Evolutionary conservation across 345 rosid genomes (phyloP), one percentile per base, ranked within the genome.

Genomic region (Physaria fendleri): DNA sequence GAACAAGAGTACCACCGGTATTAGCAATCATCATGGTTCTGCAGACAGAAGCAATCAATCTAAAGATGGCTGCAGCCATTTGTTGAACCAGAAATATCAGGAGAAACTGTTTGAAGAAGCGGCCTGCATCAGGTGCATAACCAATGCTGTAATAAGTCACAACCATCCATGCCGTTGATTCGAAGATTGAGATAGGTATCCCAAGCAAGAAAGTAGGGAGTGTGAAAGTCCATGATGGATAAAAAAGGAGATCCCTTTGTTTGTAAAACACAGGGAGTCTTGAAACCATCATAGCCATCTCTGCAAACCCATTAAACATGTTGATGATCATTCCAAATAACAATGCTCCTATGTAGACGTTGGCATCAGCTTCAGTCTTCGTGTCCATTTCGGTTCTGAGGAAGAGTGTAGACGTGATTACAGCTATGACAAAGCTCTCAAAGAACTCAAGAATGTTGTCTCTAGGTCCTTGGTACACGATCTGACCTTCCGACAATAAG

Each of bases 161-260:
- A 23, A 73, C 64, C 44, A 80, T 78, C 93, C 92, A 90, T 16
- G 81, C 69, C 14, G 65, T 42, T 30, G 80, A 64, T 66, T 82
- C 83, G 56, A 67, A 60, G 16, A 65, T 43, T 29, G 76, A 84
- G 57, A 52, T 66, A 10, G 79, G 97, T 42, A 75, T 64, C 29
- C 68, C 77, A 4, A 60, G 73, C 59, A 78, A 69, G 62, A 77
- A 63, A 22, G 69, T 77, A 12, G 79, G 90, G 60, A 90, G 64
- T 4, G 82, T 71, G 59, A 79, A 90, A 42, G 90, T 78, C 90
- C 97, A 90, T 0, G 90, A 77, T 1, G 95, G 97, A 13, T 90
- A 81, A 40, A 84, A 82, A 28, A 69, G 59, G 52, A 84, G 72
- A 20, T 82, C 90, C 70, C 84, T 74, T 20, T 84, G 97, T 71